Evolutionary conservation across 257 asterid species (phyloP), one percentile per base, ranked within the genome.

Genomic region (Primulina huaijiensis): DNA sequence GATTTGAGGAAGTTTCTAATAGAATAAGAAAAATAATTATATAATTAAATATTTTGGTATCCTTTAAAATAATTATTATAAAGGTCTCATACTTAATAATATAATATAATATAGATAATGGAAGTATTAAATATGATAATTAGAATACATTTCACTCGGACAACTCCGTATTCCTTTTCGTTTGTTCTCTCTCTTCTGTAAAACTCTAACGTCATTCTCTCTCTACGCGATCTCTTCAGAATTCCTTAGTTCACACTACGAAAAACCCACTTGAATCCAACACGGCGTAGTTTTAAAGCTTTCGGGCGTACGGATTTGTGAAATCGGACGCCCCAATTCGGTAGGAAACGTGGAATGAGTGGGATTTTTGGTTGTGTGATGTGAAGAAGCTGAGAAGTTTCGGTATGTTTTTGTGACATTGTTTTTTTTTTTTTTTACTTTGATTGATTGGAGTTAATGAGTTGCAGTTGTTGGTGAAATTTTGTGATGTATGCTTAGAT

Each of bases 211-310:
- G 57, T 64, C 70, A 70, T 25, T 62, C 43, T 59, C 79, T 77
- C 86, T 79, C 77, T 69, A 75, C 84, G 87, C 84, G 88, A 86
- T 86, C 93, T 84, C 85, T 68, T 75, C 59, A 61, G 77, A 70
- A 69, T 69, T 37, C 79, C 80, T 72, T 77, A 78, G 75, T 81
- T 87, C 71, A 71, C 77, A 69, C 80, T 31, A 74, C 71, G 74
- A 64, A 46, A 65, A 67, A 74, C 77, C 75, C 80, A 68, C 83
- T 73, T 58, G 79, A 79, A 77, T 77, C 57, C 65, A 73, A 73
- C 79, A 62, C 73, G 80, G 79, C 78, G 86, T 83, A 69, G 82
- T 65, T 76, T 79, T 43, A 71, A 80, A 79, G 82, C 82, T 75
- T 77, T 81, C 67, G 66, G 83, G 76, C 67, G 78, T 71, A 63